Percentiles rank a stretch among this genome's conserved stretches.
These are phyloP conservation scores for Solanum piurae DNA, from an alignment of 257 asterid species.

Conservation along the genomic window DNA sequence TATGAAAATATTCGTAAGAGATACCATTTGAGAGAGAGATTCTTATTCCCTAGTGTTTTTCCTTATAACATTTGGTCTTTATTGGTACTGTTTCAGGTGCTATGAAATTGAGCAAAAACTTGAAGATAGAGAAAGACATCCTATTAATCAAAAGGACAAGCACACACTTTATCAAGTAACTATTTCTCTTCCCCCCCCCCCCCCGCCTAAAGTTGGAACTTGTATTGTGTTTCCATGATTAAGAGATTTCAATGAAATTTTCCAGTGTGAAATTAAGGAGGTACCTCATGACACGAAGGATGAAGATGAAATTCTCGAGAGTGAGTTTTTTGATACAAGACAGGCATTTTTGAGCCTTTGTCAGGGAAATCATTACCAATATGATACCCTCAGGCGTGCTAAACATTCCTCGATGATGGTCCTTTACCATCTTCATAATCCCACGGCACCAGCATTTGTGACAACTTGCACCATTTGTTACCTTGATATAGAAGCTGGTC, in stretches of 20 bases:
- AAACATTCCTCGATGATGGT: conserved; percentile 99
- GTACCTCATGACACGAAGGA: conserved; percentile 81
- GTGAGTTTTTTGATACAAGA: conserved; percentile 98
- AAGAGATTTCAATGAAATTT: conserved; percentile 10
- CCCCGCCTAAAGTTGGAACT: not conserved
- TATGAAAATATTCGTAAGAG: not conserved
- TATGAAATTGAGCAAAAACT: conserved; percentile 74
- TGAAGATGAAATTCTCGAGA: conserved; percentile 78
- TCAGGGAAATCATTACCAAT: conserved; percentile 97
- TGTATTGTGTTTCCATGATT: not conserved
- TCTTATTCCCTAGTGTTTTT: not conserved
- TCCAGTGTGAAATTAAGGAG: conserved; percentile 60
- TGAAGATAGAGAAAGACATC: conserved; percentile 89
- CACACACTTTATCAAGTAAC: conserved; percentile 75
- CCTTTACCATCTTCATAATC: conserved; percentile 97
- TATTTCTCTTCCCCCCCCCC: not conserved
- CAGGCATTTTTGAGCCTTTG: conserved; percentile 96
- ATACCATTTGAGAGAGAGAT: not conserved
- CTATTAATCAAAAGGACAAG: conserved; percentile 65
- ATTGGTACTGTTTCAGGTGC: conserved; percentile 43
- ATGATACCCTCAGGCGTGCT: conserved; percentile 94
- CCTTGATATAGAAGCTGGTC: conserved; percentile 90
- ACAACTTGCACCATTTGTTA: conserved; percentile 54
- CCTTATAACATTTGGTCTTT: not conserved
- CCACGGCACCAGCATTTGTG: conserved; percentile 95